Base-by-base conservation (phyloP, 495 filamentous ascomycete species). In the Lentithecium fluviatile region DNA sequence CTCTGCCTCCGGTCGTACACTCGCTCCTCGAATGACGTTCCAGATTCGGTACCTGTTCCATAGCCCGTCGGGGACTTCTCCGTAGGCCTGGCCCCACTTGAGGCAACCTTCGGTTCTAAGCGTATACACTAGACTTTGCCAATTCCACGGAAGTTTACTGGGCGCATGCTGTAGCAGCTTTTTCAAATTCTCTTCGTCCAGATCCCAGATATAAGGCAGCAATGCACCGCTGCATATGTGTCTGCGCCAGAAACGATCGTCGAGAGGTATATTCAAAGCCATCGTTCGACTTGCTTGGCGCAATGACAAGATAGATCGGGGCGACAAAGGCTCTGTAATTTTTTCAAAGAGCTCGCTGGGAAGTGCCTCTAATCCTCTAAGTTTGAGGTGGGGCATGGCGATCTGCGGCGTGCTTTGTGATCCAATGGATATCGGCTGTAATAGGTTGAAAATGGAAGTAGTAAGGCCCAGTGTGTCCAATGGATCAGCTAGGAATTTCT, bases 1-100 rank as follows among this genome's bases (percentile, higher is more conserved):
- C 29, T 32, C 29, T 10, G 29, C 4, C 4, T 32, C 29, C 29
- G 10, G 29, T 32, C 29, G 29, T 32, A 32, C 10, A 32, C 29
- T 4, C 29, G 4, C 34, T 43, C 49, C 55, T 17, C 49, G 10
- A 38, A 58, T 17, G 21, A 58, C 49, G n/a, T 40, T 49, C 55
- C 55, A 58, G 21, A 58, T 58, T 19, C 55, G 12, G 45, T 45
- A 58, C 26, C 55, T 36, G 45, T 58, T 58, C 55, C 55, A 58
- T 20, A 45, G 49, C 13, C 55, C 55, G 19, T 19, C 8, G 5
- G 55, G 55, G 6, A 58, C 23, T 19, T 34, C 55, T 23, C 34
- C 45, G n/a, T 23, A 21, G 13, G 26, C 55, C n/a, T 42, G 20
- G 15, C 26, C 6, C 15, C n/a, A 49, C 13, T 13, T 23, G 13